Conservation (phyloP, 164 flowering plant species). For the Aristolochia contorta region DNA sequence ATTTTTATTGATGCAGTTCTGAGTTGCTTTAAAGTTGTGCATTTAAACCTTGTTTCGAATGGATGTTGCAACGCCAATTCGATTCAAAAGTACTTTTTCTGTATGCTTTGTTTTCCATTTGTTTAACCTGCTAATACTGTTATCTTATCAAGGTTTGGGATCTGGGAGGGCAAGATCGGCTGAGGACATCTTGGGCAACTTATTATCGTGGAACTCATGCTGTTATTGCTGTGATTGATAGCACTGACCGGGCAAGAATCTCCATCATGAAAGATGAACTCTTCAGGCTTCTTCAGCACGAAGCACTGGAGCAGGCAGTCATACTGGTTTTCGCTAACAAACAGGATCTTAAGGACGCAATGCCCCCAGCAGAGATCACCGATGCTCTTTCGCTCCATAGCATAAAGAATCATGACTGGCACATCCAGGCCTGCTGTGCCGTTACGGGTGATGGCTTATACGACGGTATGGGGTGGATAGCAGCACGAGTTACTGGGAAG, state of each 20-base stretch:
- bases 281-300: constrained; percentile 71
- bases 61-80: too few relatives aligned
- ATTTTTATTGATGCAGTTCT: too few relatives aligned
- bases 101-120: too few relatives aligned
- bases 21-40: too few relatives aligned
- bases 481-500: constrained; percentile 69
- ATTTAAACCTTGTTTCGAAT: too few relatives aligned
- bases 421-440: constrained; percentile 88
- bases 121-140: too few relatives aligned
- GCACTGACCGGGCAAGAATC: constrained; percentile 86
- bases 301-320: constrained; percentile 67
- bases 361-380: constrained; percentile 86
- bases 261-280: constrained; percentile 89
- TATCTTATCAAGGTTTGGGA: constrained; percentile 67
- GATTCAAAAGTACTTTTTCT: too few relatives aligned
- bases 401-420: constrained; percentile 95
- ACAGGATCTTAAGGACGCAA: constrained; percentile 89
- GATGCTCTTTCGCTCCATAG: constrained; percentile 87
- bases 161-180: constrained; percentile 90
- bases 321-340: constrained; percentile 83
- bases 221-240: constrained; percentile 81
- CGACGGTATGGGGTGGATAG: constrained; percentile 91
- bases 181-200: constrained; percentile 96
- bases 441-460: constrained; percentile 80
- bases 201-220: constrained; percentile 93